These are phyloP conservation scores for Chloranthus sessilifolius DNA, from an alignment of 164 flowering plant species.

Conservation along the genomic window DNA sequence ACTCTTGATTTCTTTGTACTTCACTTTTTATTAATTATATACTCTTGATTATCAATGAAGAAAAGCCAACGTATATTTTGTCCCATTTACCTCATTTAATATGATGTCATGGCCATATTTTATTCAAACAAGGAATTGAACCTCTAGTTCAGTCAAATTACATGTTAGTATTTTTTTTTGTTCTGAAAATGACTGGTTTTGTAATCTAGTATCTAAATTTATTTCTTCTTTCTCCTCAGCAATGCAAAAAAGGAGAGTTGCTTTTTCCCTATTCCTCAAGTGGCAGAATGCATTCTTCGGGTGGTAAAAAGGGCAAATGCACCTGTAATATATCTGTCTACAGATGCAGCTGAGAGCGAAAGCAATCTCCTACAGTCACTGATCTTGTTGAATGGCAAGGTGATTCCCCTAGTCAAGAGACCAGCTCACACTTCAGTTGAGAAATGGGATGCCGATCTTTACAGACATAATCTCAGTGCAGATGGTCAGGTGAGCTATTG, in stretches of 20 bases:
- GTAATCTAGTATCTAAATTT: too few relatives aligned
- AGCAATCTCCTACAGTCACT: constrained; percentile 79
- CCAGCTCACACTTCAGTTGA: constrained; percentile 83
- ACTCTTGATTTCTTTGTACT: too few relatives aligned
- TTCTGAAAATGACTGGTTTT: too few relatives aligned
- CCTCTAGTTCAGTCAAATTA: too few relatives aligned
- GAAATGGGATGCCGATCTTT: constrained; percentile 95
- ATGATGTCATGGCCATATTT: too few relatives aligned
- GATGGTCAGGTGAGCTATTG: constrained; percentile 79
- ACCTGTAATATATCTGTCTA: constrained; percentile 93
- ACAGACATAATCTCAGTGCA: constrained; percentile 57
- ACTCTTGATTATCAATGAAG: too few relatives aligned
- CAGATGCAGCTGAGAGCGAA: constrained; percentile 99
- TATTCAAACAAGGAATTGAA: too few relatives aligned
- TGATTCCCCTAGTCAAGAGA: constrained; percentile 81
- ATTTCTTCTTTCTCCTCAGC: constrained; percentile 61
- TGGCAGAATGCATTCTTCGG: constrained; percentile 79
- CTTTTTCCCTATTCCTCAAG: constrained; percentile 96
- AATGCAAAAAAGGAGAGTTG: constrained; percentile 86
- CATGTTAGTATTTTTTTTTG: too few relatives aligned
- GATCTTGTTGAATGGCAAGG: constrained; percentile 55
- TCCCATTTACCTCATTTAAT: too few relatives aligned
- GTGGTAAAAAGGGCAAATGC: constrained; percentile 68
- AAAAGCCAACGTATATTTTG: too few relatives aligned
- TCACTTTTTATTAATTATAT: too few relatives aligned